These are phyloP conservation scores for Rhypophila decipiens DNA, from an alignment of 495 filamentous ascomycete species.

Conservation along the genomic window DNA sequence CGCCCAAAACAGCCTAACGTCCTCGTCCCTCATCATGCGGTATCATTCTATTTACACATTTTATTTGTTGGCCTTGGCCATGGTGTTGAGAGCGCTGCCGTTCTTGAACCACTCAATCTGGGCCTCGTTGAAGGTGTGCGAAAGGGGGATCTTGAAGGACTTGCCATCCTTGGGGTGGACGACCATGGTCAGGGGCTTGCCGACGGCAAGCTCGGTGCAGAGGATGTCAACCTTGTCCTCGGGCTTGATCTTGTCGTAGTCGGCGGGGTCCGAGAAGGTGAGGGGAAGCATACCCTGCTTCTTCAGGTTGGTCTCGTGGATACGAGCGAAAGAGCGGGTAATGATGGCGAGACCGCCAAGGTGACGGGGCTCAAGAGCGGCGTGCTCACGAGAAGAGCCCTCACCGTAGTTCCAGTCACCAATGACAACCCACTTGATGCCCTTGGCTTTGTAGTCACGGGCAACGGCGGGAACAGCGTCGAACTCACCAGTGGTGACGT, in stretches of 20 bases:
- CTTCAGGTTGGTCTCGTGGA: slow-evolving; percentile 99
- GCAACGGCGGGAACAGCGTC: slow-evolving; percentile 89
- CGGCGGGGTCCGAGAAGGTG: slow-evolving; percentile 87
- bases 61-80: slow-evolving; percentile 61
- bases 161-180: slow-evolving; percentile 84
- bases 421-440: slow-evolving; percentile 93
- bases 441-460: slow-evolving; percentile 97
- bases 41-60: slow-evolving; percentile 18
- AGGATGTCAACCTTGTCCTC: slow-evolving; percentile 86
- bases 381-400: slow-evolving; percentile 95
- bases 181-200: slow-evolving; percentile 85
- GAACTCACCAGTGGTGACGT: slow-evolving; percentile 73
- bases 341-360: slow-evolving; percentile 97
- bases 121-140: slow-evolving; percentile 93
- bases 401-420: slow-evolving; percentile 99
- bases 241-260: slow-evolving; percentile 95
- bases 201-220: slow-evolving; percentile 86
- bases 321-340: slow-evolving; percentile 93
- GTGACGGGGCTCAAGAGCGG: slow-evolving; percentile 94
- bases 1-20: slow-evolving; percentile 14
- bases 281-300: slow-evolving; percentile 99
- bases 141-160: slow-evolving; percentile 73
- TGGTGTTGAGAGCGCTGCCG: slow-evolving; percentile 93
- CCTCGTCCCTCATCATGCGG: slow-evolving; percentile 13
- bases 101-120: slow-evolving; percentile 99